phyloP scores from a whole-genome alignment of 192 early-diverging fungal genomes.

The Backusella sp. region DNA sequence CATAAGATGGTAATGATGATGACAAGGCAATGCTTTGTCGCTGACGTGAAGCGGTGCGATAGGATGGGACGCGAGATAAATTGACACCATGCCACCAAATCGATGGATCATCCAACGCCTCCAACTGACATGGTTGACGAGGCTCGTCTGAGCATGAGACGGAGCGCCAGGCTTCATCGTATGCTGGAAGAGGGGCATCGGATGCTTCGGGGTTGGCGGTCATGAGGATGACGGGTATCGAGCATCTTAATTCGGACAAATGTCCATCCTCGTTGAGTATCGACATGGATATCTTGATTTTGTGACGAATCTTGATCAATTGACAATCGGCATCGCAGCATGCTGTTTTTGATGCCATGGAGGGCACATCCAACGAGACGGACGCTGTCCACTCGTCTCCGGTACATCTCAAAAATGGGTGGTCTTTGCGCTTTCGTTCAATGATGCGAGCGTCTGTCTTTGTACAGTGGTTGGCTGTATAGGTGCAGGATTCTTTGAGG shows the following conservation, averaged over 20 bases:
- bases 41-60: constrained; percentile 13
- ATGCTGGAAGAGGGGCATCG: constrained; percentile 22
- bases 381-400: constrained; percentile 5
- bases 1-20: constrained; percentile 14
- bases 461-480: constrained; percentile 26
- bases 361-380: constrained; percentile 20
- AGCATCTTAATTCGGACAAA: constrained; percentile 34
- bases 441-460: constrained; percentile 23
- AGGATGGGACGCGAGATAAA: constrained; percentile 24
- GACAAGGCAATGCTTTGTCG: background rate
- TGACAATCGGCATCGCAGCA: constrained; percentile 36
- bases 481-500: constrained; percentile 57
- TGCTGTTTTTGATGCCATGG: background rate
- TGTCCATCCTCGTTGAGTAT: constrained; percentile 31
- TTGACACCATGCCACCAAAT: constrained; percentile 27
- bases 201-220: background rate
- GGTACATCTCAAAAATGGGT: background rate
- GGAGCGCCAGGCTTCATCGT: constrained; percentile 28
- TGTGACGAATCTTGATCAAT: constrained; percentile 35
- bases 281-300: constrained; percentile 29
- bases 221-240: constrained; percentile 33
- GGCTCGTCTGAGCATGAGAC: background rate
- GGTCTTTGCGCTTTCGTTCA: background rate
- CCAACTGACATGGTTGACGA: background rate
- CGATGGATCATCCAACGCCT: background rate